Conservation (phyloP, 2,329 filamentous ascomycete genomes). For the Ophiostoma novo-ulmi region DNA sequence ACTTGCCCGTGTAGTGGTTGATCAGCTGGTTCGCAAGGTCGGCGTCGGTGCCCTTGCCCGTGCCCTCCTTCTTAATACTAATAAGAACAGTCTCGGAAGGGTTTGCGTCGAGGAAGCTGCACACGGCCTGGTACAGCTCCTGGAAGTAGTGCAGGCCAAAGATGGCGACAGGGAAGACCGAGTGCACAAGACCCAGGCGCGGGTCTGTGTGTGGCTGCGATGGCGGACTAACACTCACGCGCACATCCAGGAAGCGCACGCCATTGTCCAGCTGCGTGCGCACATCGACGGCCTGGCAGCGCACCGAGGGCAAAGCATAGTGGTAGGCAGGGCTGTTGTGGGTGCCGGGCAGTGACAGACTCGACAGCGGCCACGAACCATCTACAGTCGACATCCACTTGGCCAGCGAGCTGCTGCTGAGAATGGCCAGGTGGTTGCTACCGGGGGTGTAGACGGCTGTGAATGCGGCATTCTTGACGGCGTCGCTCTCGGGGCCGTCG, state of each 20-base stretch:
- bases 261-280: slow-evolving; percentile 79
- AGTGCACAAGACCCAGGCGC: slow-evolving; percentile 77
- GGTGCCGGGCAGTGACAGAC: slow-evolving; percentile 86
- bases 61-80: slow-evolving; percentile 85
- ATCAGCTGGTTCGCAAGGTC: slow-evolving; percentile 71
- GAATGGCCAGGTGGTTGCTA: slow-evolving; percentile 56
- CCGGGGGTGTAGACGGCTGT: slow-evolving; percentile 61
- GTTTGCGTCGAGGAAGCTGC: slow-evolving; percentile 70
- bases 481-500: slow-evolving; percentile 11
- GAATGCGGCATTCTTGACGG: slow-evolving; percentile 39
- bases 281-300: slow-evolving; percentile 79
- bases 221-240: slow-evolving; percentile 52
- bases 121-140: slow-evolving; percentile 64
- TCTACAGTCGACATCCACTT: slow-evolving; percentile 77
- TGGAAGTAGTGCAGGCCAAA: slow-evolving; percentile 76
- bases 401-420: slow-evolving; percentile 63
- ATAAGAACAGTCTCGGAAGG: slow-evolving; percentile 79
- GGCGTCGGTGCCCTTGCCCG: slow-evolving; percentile 71
- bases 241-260: slow-evolving; percentile 89
- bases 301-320: slow-evolving; percentile 81
- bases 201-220: slow-evolving; percentile 45
- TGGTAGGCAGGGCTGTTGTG: slow-evolving; percentile 90
- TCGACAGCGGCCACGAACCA: slow-evolving; percentile 67
- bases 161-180: slow-evolving; percentile 80
- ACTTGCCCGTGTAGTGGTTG: slow-evolving; percentile 58